Evolutionary conservation across 2,329 filamentous ascomycete genomes (phyloP), one percentile per base, ranked within the genome.

Genomic region (Byssochlamys sp.): DNA sequence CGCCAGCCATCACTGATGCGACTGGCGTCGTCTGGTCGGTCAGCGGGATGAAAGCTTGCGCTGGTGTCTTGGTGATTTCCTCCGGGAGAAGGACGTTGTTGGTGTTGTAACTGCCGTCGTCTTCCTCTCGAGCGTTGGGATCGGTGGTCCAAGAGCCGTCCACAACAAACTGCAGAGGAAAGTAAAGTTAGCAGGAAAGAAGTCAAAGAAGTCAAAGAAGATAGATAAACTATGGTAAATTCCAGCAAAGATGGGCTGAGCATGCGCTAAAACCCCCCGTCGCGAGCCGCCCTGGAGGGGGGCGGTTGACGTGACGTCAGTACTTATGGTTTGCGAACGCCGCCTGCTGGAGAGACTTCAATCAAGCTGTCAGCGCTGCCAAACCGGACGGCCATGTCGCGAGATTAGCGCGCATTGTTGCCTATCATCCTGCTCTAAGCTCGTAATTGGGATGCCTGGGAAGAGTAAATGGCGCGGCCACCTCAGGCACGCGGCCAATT

Each of bases 111-210:
- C 85, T 80, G 63, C 83, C 81, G 79, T 96, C 92, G 69, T 84
- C 84, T 77, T 96, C 91, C 75, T 88, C 86, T 59, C 89, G 88
- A 49, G 86, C 88, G 59, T 85, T 84, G 66, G 86, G 84, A 75
- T 96, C 91, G 72, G 86, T 88, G 54, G 85, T 85, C 94, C 94
- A 99, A 66, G 83, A 84, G 65, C 89, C 90, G 81, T 99, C 90
- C 64, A 96, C 92, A 67, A 99, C 89, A 74, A 96, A 99, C 92
- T 96, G 59, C 58, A 29, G 29, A 24, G 11, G n/a, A 54, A 50
- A 52, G 52, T 31, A 24, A 39, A 60, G 55, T 52, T 12, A 62
- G 53, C 51, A 49, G 45, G 31, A 57, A 66, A 61, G 19, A 28
- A 6, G 11, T 2, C 29, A 3, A 29, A 48, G 39, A 19, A 55